These are phyloP conservation scores for Pseudogymnoascus sp. DNA, from an alignment of 2,329 filamentous ascomycete species.

Conservation along the genomic window DNA sequence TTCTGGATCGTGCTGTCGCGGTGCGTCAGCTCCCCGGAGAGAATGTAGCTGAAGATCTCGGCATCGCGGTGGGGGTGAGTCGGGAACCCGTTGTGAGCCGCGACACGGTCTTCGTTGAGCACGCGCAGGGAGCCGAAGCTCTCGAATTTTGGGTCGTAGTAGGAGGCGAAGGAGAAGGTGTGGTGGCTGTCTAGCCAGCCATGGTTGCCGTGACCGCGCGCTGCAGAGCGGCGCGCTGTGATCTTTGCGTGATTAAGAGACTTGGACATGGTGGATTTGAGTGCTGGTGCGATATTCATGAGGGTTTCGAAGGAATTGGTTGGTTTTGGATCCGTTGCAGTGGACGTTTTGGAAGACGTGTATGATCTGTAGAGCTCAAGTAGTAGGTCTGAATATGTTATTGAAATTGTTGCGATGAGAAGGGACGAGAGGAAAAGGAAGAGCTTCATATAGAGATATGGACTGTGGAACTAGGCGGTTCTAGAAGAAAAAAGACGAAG, in stretches of 20 bases:
- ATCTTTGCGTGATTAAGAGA: slow-evolving; percentile 61
- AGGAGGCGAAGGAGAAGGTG: slow-evolving; percentile 71
- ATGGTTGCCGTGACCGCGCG: slow-evolving; percentile 69
- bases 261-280: slow-evolving; percentile 48
- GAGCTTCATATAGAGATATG: slow-evolving; percentile 29
- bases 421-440: slow-evolving; percentile 25
- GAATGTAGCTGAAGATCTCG: slow-evolving; percentile 82
- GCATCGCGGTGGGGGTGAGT: slow-evolving; percentile 80
- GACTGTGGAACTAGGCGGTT: slow-evolving; percentile 18
- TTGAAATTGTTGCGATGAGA: slow-evolving; percentile 28
- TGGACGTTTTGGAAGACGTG: not conserved
- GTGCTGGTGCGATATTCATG: slow-evolving; percentile 26
- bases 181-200: slow-evolving; percentile 85
- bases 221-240: slow-evolving; percentile 60
- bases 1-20: slow-evolving; percentile 76
- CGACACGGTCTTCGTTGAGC: slow-evolving; percentile 81
- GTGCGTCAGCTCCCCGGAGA: slow-evolving; percentile 80
- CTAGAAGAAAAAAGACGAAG: slow-evolving; percentile 22
- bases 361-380: slow-evolving; percentile 11
- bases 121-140: slow-evolving; percentile 71
- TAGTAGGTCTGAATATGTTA: slow-evolving; percentile 19
- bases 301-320: not conserved
- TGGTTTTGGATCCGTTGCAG: not conserved
- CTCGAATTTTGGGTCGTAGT: slow-evolving; percentile 49
- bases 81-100: slow-evolving; percentile 65